A percentile compares a stretch with the other conserved stretches of the same genome.
These are phyloP conservation scores for Talaromyces sp. DNA, from an alignment of 2,329 filamentous ascomycete species.

Conservation along the genomic window DNA sequence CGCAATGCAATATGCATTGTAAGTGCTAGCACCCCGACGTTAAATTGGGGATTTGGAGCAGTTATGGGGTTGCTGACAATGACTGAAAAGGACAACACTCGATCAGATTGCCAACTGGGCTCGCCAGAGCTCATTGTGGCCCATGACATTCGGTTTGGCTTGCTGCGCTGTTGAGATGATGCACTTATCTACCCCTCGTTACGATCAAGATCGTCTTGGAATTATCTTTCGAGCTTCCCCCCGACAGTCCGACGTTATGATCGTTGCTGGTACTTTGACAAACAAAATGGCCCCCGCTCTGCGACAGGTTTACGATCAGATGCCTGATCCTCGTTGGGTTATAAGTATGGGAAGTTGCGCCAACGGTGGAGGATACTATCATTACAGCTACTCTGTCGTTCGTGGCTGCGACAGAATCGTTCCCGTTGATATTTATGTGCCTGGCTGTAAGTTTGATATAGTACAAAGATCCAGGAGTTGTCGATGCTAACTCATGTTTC, in stretches of 20 bases:
- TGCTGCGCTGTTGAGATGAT: slow-evolving; percentile 95
- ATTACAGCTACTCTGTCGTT: slow-evolving; percentile 79
- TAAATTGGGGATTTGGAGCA: background rate
- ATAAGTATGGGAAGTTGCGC: slow-evolving; percentile 83
- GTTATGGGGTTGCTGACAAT: background rate
- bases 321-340: slow-evolving; percentile 91
- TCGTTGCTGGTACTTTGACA: slow-evolving; percentile 82
- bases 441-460: slow-evolving; percentile 63
- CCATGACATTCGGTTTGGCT: slow-evolving; percentile 87
- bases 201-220: slow-evolving; percentile 83
- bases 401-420: slow-evolving; percentile 77
- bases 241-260: slow-evolving; percentile 86
- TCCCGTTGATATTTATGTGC: slow-evolving; percentile 83
- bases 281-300: slow-evolving; percentile 93
- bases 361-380: slow-evolving; percentile 84
- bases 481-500: slow-evolving; percentile 18
- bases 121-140: slow-evolving; percentile 83
- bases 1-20: slow-evolving; percentile 54
- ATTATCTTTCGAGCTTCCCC: slow-evolving; percentile 87
- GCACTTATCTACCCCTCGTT: slow-evolving; percentile 85
- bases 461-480: slow-evolving; percentile 12
- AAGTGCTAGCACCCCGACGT: slow-evolving; percentile 25
- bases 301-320: slow-evolving; percentile 89
- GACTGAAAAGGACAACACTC: slow-evolving; percentile 40
- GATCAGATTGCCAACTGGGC: slow-evolving; percentile 86